phyloP scores from a whole-genome alignment of 129 eudicot species.

The Lactuca sativa region DNA sequence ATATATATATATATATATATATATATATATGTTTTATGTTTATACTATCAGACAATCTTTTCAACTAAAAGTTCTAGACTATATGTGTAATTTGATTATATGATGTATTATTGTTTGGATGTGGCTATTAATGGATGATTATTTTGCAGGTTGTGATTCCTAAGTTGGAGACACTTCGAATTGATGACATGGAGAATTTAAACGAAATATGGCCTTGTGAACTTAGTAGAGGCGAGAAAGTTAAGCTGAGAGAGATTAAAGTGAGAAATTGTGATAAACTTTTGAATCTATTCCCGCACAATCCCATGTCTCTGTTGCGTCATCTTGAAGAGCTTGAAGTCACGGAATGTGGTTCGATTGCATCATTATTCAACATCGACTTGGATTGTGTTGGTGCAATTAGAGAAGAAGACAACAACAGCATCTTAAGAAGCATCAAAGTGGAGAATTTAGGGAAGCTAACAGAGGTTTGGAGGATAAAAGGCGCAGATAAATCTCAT shows the following conservation, averaged over 20 bases:
- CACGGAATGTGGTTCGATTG: not conserved
- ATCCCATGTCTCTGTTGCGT: not conserved
- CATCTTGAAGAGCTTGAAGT: not conserved
- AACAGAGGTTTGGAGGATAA: too few species aligned
- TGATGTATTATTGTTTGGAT: not conserved
- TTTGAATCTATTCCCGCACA: not conserved
- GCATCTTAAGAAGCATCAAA: not conserved
- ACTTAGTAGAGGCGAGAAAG: not conserved
- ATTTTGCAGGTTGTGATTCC: constrained; percentile 1
- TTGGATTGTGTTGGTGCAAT: not conserved
- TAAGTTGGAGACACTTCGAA: not conserved
- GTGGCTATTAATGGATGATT: not conserved
- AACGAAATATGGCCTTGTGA: not conserved
- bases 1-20: too few species aligned
- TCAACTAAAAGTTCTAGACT: too few species aligned
- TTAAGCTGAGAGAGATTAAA: not conserved
- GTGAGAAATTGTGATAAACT: not conserved
- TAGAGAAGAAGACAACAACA: not conserved
- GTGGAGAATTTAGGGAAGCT: not conserved
- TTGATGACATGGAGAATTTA: not conserved
- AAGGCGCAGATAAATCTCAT: not conserved
- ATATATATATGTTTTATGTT: not conserved
- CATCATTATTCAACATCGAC: constrained; percentile 7
- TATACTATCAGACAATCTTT: not conserved
- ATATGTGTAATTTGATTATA: too few species aligned